Conservation (phyloP, 2,329 filamentous ascomycete genomes). For the Calonectria pseudoreteaudii region DNA sequence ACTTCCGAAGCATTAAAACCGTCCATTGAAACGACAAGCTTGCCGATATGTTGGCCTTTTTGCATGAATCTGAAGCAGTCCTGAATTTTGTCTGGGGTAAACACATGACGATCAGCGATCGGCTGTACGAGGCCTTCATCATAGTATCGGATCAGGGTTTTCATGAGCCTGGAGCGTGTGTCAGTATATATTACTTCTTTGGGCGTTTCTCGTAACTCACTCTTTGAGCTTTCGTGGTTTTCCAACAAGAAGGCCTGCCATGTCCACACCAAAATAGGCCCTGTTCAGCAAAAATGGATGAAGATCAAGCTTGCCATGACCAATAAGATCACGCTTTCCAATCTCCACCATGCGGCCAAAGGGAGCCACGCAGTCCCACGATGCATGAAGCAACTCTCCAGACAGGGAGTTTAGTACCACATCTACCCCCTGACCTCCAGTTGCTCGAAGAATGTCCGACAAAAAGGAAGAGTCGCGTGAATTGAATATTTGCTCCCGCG, state of each 20-base stretch:
- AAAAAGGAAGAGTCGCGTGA: not conserved
- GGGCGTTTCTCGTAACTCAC: slow-evolving; percentile 8
- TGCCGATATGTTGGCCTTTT: slow-evolving; percentile 24
- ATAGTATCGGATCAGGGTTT: slow-evolving; percentile 21
- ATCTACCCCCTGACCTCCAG: not conserved
- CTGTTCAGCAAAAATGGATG: not conserved
- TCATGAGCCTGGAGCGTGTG: slow-evolving; percentile 2
- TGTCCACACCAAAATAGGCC: slow-evolving; percentile 30
- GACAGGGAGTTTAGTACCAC: not conserved
- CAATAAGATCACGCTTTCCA: slow-evolving; percentile 1
- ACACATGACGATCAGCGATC: not conserved
- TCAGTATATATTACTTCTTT: not conserved
- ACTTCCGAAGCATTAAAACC: not conserved
- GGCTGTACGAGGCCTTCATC: slow-evolving; percentile 15
- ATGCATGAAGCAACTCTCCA: not conserved
- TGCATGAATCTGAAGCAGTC: slow-evolving; percentile 35
- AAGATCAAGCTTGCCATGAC: not conserved
- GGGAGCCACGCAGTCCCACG: not conserved
- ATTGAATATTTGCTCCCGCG: not conserved
- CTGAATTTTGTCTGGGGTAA: slow-evolving; percentile 1
- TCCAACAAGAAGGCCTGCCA: slow-evolving; percentile 20
- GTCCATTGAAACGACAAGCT: not conserved
- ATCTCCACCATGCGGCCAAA: slow-evolving; percentile 4
- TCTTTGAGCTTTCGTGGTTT: not conserved
- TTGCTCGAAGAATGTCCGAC: not conserved